Evolutionary conservation across 2,329 filamentous ascomycete genomes (phyloP), one percentile per base, ranked within the genome.

Genomic region (Colletotrichum costaricense): DNA sequence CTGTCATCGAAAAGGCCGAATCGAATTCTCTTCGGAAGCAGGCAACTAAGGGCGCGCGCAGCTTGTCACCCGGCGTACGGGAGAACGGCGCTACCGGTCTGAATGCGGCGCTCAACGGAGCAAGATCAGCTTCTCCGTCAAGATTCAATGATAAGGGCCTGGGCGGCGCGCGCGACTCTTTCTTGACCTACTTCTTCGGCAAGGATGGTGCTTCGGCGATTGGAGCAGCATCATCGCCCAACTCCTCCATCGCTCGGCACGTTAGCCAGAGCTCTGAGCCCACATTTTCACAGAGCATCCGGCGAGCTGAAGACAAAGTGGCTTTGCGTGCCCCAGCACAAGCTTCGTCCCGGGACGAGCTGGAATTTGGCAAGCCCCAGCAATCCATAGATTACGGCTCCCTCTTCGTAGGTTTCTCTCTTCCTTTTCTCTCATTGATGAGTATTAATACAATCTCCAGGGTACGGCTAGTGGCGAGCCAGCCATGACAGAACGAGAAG

Each of bases 111-210:
- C 84, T 95, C 78, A 95, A 95, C 77, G 92, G 93, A 12, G 82
- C 83, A 69, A 87, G 93, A 67, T 87, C 90, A 46, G 85, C 85
- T 38, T 93, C 92, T 56, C 91, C 92, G 12, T 87, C 90, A 33
- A 88, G 88, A 67, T 88, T 93, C 75, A 90, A 90, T 75, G 86
- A 86, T 30, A 89, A 91, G 75, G 86, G 86, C 5, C 81, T 89
- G 63, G 92, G 92, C 69, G 89, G 86, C 73, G 91, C 94, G 54
- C 91, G 93, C 75, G 97, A 99, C 84, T 97, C 95, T 0, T 99
- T 99, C 87, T 84, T 99, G 75, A 98, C 96, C 84, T 99, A 99
- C 84, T 99, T 99, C 85, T 99, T 99, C 79, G 95, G 97, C 78
- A 98, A 99, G 81, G 97, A 99, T 74, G 94, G 94, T 59, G 87